Evolutionary conservation across 1,139 yeast species (phyloP).

Genomic region (Blastobotrys persicus): DNA sequence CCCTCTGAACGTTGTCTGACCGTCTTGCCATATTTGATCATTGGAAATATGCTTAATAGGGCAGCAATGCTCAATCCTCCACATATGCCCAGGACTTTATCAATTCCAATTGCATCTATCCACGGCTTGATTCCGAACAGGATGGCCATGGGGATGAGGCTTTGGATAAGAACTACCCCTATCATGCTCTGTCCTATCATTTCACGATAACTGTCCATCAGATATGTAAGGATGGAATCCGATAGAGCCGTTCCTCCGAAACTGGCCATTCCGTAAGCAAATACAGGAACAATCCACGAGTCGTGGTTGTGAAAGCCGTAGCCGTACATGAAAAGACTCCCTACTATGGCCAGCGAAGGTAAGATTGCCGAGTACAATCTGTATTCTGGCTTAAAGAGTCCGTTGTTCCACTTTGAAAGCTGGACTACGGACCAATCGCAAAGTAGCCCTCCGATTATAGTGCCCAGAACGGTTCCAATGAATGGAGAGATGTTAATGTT

Average conservation of each 20-base stretch:
- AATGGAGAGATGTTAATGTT: conserved; percentile 21
- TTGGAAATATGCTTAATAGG: conserved; percentile 11
- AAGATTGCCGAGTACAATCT: conserved; percentile 19
- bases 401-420: conserved; percentile 20
- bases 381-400: conserved; percentile 21
- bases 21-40: conserved; percentile 13
- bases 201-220: conserved; percentile 21
- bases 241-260: conserved; percentile 22
- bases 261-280: conserved; percentile 20
- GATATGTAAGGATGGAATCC: conserved; percentile 17
- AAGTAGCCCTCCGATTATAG: conserved; percentile 18
- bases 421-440: conserved; percentile 20
- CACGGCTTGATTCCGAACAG: conserved; percentile 21
- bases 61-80: conserved; percentile 15
- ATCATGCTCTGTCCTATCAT: conserved; percentile 20
- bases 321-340: conserved; percentile 21
- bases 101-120: conserved; percentile 18
- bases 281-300: conserved; percentile 20
- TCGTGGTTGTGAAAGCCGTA: conserved; percentile 16
- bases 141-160: conserved; percentile 19
- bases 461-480: conserved; percentile 20
- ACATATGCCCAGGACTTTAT: conserved; percentile 17
- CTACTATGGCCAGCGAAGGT: conserved; percentile 17
- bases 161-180: conserved; percentile 25
- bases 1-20: conserved; percentile 7